Conservation (phyloP, 2,329 filamentous ascomycete genomes). For the Xylariaceae sp. region DNA sequence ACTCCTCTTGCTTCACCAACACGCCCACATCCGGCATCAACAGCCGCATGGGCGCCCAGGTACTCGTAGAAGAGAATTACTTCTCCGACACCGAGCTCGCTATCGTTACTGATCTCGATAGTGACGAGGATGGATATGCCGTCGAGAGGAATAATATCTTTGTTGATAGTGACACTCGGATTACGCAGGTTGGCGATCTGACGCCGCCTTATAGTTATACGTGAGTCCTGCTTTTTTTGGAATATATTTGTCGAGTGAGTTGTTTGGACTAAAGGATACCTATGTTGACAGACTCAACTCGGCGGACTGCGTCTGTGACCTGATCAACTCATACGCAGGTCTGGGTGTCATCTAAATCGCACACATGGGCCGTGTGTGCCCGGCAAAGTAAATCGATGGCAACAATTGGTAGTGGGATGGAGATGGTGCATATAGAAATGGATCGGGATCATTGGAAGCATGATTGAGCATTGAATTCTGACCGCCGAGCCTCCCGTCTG, state of each 20-base stretch:
- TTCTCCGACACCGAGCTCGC: slow-evolving; percentile 41
- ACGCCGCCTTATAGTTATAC: slow-evolving; percentile 35
- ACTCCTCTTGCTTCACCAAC: slow-evolving; percentile 46
- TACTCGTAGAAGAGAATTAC: slow-evolving; percentile 47
- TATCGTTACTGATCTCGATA: slow-evolving; percentile 40
- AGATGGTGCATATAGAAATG: too few species aligned
- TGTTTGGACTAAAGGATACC: background rate
- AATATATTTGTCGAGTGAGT: background rate
- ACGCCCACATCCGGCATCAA: slow-evolving; percentile 43
- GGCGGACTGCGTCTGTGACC: slow-evolving; percentile 21
- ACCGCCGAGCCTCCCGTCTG: too few species aligned
- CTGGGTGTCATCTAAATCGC: slow-evolving; percentile 5
- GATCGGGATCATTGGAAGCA: too few species aligned
- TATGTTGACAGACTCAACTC: slow-evolving; percentile 12
- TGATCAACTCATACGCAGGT: slow-evolving; percentile 19
- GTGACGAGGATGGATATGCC: slow-evolving; percentile 40
- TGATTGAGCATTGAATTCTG: too few species aligned
- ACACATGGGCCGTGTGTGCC: background rate
- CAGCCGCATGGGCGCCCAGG: slow-evolving; percentile 46
- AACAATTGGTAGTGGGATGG: background rate
- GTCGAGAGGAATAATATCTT: slow-evolving; percentile 42
- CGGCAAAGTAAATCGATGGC: background rate
- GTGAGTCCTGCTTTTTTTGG: slow-evolving; percentile 21
- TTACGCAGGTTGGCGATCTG: slow-evolving; percentile 33
- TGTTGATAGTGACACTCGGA: slow-evolving; percentile 31